Conservation (phyloP, 768 basidiomycete genomes). For the Suillus subaureus region DNA sequence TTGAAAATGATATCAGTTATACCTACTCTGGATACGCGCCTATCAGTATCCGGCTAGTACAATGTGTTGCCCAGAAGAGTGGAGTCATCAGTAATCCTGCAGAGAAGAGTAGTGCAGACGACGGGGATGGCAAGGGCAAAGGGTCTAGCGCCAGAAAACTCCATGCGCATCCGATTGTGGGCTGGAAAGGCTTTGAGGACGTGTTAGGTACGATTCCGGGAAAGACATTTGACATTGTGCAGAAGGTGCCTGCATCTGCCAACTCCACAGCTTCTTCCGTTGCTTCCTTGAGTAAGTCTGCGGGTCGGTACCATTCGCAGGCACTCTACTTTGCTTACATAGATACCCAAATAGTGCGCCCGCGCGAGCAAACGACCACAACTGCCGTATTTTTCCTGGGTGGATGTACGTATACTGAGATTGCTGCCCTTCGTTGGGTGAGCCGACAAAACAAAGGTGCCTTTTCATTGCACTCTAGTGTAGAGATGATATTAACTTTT, state of each 20-base stretch:
- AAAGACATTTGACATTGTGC: conserved; percentile 77
- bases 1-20: conserved; percentile 94
- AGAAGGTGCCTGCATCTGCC: conserved; percentile 39
- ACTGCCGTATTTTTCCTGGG: conserved; percentile 97
- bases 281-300: conserved; percentile 38
- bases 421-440: conserved; percentile 93
- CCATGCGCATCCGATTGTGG: conserved; percentile 88
- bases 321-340: neutral
- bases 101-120: conserved; percentile 49
- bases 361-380: conserved; percentile 67
- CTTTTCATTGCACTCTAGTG: conserved; percentile 7
- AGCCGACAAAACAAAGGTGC: conserved; percentile 80
- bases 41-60: conserved; percentile 86
- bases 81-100: conserved; percentile 83
- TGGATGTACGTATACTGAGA: conserved; percentile 97
- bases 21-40: conserved; percentile 98
- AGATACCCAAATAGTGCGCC: conserved; percentile 38
- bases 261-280: conserved; percentile 29
- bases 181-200: conserved; percentile 99
- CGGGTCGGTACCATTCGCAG: neutral
- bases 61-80: conserved; percentile 91
- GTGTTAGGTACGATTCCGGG: conserved; percentile 82
- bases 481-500: conserved; percentile 16
- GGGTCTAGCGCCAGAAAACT: conserved; percentile 50
- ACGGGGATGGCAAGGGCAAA: conserved; percentile 41